A percentile compares a stretch with the other conserved stretches of the same genome.
phyloP scores from a whole-genome alignment of 2,329 filamentous ascomycete species.

The Trichoderma afroharzianum region DNA sequence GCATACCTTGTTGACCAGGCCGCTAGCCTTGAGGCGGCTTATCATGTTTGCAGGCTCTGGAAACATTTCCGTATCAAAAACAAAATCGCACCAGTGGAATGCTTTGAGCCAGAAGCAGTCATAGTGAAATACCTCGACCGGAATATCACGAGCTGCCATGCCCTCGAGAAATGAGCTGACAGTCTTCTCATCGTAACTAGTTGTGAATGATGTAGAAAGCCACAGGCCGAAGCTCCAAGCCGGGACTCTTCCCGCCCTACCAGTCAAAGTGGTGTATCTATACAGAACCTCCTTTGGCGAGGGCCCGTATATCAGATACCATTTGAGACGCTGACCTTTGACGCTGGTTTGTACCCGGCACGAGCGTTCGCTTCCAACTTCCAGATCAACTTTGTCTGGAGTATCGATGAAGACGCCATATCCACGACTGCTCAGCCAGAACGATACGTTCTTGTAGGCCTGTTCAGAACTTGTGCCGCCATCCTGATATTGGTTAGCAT shows the following conservation, averaged over 20 bases:
- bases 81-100: constrained; percentile 72
- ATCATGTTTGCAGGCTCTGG: constrained; percentile 65
- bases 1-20: constrained; percentile 61
- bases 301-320: constrained; percentile 69
- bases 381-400: constrained; percentile 65
- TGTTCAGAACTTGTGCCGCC: constrained; percentile 66
- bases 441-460: constrained; percentile 69
- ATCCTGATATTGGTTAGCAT: constrained; percentile 31
- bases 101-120: constrained; percentile 77
- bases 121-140: constrained; percentile 70
- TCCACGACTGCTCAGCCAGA: constrained; percentile 67
- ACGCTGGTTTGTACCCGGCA: constrained; percentile 67
- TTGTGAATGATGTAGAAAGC: constrained; percentile 74
- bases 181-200: constrained; percentile 66
- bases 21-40: constrained; percentile 58
- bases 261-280: constrained; percentile 65
- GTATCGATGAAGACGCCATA: constrained; percentile 76
- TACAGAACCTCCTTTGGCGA: constrained; percentile 68
- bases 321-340: constrained; percentile 66
- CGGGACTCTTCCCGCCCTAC: constrained; percentile 60
- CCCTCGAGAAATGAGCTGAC: constrained; percentile 66
- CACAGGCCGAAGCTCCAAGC: constrained; percentile 74
- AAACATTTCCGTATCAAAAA: constrained; percentile 65
- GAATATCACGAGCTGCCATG: constrained; percentile 62
- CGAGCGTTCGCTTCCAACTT: constrained; percentile 71